These are phyloP conservation scores for Thalassiosira tumida DNA, from an alignment of 352 stramenopile species.

Conservation along the genomic window DNA sequence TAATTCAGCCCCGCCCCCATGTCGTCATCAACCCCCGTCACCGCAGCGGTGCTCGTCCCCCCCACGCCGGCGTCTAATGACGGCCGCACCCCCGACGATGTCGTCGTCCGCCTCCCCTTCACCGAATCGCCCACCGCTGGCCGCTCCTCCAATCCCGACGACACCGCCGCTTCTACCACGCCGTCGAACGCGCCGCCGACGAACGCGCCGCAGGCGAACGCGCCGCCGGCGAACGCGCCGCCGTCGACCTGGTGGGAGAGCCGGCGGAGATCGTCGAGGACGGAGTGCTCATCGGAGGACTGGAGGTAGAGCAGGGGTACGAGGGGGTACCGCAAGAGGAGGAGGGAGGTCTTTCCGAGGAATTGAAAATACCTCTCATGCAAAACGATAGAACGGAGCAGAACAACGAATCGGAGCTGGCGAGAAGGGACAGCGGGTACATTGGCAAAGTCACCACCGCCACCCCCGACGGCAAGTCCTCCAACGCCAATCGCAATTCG, in stretches of 20 bases:
- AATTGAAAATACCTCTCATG: conserved; percentile 48
- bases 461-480: neutral
- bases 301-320: conserved; percentile 19
- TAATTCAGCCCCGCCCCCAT: neutral
- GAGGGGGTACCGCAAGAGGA: conserved; percentile 1
- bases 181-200: too few species aligned
- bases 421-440: neutral
- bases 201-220: too few species aligned
- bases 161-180: too few species aligned
- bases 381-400: conserved; percentile 43
- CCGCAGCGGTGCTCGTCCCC: neutral
- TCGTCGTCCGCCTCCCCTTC: neutral
- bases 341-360: conserved; percentile 1
- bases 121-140: too few species aligned
- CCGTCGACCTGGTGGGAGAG: conserved; percentile 72
- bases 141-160: too few species aligned
- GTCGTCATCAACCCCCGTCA: neutral
- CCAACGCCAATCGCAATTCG: conserved; percentile 13
- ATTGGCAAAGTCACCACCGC: too few species aligned
- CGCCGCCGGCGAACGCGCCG: too few species aligned
- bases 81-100: neutral
- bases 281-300: neutral
- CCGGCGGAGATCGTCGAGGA: conserved; percentile 56
- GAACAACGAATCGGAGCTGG: conserved; percentile 18
- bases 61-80: neutral